A percentile compares a stretch with the other conserved stretches of the same genome.
These are phyloP conservation scores for Umbellularia californica DNA, from an alignment of 164 flowering plant genomes.

Conservation along the genomic window DNA sequence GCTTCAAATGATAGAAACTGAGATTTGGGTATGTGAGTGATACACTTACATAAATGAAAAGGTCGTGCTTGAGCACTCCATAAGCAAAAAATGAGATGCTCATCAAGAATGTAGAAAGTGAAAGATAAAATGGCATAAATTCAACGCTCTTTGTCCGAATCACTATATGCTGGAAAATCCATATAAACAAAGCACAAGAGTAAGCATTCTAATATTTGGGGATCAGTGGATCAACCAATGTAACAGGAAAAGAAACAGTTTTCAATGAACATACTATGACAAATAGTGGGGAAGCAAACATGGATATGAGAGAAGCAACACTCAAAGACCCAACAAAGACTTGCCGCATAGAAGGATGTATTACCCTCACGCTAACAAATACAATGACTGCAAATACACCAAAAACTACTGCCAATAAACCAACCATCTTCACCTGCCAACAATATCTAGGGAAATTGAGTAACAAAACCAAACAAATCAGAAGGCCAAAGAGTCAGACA, in stretches of 20 bases:
- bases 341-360: slow-evolving; percentile 37
- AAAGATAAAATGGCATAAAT: slow-evolving; percentile 61
- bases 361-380: slow-evolving; percentile 38
- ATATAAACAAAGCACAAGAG: background rate
- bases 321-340: slow-evolving; percentile 61
- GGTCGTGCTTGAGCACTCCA: slow-evolving; percentile 40
- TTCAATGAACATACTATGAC: slow-evolving; percentile 47
- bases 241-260: background rate
- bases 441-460: background rate
- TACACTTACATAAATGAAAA: slow-evolving; percentile 45
- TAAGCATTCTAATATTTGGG: background rate
- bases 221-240: background rate
- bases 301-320: slow-evolving; percentile 65
- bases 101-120: slow-evolving; percentile 57
- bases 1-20: background rate
- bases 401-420: slow-evolving; percentile 44
- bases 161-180: slow-evolving; percentile 8
- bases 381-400: slow-evolving; percentile 35
- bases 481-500: background rate
- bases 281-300: slow-evolving; percentile 81
- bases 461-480: slow-evolving; percentile 1
- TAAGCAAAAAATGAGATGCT: slow-evolving; percentile 49
- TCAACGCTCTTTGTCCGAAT: slow-evolving; percentile 52
- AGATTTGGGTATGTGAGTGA: background rate
- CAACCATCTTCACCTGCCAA: slow-evolving; percentile 54